Base-by-base conservation (phyloP, 2,329 filamentous ascomycete genomes). In the Neoarthrinium moseri region DNA sequence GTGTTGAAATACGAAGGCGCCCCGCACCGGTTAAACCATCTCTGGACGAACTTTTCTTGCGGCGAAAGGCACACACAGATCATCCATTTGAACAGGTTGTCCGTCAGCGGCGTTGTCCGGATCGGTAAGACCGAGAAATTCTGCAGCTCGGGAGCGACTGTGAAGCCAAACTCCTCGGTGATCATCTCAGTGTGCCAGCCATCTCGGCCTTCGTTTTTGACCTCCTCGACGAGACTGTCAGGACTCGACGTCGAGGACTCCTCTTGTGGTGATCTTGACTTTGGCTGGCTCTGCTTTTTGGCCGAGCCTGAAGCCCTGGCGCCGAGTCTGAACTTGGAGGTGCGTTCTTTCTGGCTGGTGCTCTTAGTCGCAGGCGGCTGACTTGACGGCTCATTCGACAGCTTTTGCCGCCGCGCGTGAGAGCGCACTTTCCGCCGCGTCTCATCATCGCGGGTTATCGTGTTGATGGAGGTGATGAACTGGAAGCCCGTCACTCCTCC, bases 381-480 rank as follows among this genome's bases (percentile, higher is more conserved):
- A 10, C 47, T 55, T 41, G 50, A 51, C 7, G 45, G 33, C 15
- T 56, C 54, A 35, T 49, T 59, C 7, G 61, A 54, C 17, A 64
- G 53, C 49, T 62, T 63, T 46, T 64, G 62, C 30, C 62, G 56
- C 33, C 62, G 47, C 12, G 62, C 62, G 46, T 64, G 62, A 21
- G 62, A 64, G 15, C 62, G 60, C 33, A 64, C 62, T 41, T 55
- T 60, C n/a, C 61, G 60, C 32, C 62, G 60, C 20, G 62, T 64
- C 47, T 64, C 62, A n/a, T 62, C 62, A 52, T 63, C 60, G 38
- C 61, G 61, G 33, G 56, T 52, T 38, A 64, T 61, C 11, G 61
- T 64, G 46, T 63, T 64, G 49, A 64, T 63, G 18, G 62, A 64
- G 22, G 62, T 64, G 26, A 64, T 64, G 54, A 64, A 64, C 45